phyloP scores from a whole-genome alignment of 192 early-diverging fungal genomes.

The Phlyctochytrium bullatum region DNA sequence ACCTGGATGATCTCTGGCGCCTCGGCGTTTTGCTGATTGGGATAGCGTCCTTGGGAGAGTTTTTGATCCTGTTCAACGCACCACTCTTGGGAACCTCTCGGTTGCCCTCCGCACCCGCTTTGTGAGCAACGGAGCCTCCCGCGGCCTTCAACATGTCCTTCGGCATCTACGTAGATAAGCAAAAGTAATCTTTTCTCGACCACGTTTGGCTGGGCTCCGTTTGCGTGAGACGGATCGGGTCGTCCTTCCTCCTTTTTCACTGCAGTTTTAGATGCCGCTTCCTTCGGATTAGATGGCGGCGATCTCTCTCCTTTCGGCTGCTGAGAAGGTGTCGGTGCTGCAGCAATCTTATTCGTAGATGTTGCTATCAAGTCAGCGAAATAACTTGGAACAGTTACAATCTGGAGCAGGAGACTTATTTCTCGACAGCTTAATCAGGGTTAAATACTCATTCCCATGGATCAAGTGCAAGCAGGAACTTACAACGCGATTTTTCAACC shows the following conservation, averaged over 20 bases:
- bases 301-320: constrained; percentile 20
- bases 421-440: constrained; percentile 39
- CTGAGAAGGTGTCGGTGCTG: constrained; percentile 24
- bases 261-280: constrained; percentile 8
- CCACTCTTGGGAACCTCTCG: constrained; percentile 54
- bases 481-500: constrained; percentile 52
- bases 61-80: constrained; percentile 49
- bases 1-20: constrained; percentile 82
- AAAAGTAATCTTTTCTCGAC: neutral
- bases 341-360: constrained; percentile 45
- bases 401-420: constrained; percentile 34
- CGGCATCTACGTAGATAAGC: constrained; percentile 1
- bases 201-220: constrained; percentile 14
- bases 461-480: constrained; percentile 5
- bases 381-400: constrained; percentile 30
- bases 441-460: neutral
- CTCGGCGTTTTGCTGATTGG: constrained; percentile 76
- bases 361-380: constrained; percentile 30
- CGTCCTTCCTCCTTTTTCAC: constrained; percentile 22
- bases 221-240: neutral
- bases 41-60: constrained; percentile 62
- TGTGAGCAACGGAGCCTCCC: constrained; percentile 16
- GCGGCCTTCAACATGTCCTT: constrained; percentile 12
- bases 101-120: neutral
- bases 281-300: constrained; percentile 17